Evolutionary conservation across 2,329 filamentous ascomycete genomes (phyloP), one percentile per base, ranked within the genome.

Genomic region (Microthyrium microscopicum): DNA sequence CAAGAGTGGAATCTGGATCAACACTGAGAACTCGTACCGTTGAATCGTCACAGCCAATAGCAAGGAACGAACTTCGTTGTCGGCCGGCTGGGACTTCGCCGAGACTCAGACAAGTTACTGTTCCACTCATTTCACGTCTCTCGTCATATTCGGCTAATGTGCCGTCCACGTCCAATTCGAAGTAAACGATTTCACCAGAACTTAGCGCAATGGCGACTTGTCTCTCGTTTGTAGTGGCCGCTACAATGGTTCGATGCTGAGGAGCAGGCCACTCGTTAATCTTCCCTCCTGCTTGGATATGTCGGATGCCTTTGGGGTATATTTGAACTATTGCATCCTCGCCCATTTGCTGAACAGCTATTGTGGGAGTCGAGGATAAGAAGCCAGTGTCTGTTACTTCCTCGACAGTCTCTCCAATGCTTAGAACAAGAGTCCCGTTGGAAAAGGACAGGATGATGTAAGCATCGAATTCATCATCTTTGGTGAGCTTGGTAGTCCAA

Each of bases 101-200:
- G 33, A 99, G 65, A 46, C 85, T 92, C n/a, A 98, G 63, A 43
- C 81, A 91, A 13, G 85, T 95, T 31, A 98, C 85, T 0, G 85
- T 94, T 29, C 84, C 87, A 34, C 80, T 84, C 79, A 98, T 89
- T 47, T 91, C 79, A 46, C 84, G 83, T 53, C 87, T 84, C 48
- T 95, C 85, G 42, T 95, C 59, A 43, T 94, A 93, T 57, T 95
- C 87, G 21, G 83, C 83, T 20, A 95, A 64, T 3, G 80, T 80
- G 20, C 85, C 85, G 54, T 95, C 87, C 0, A 73, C 69, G 47
- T 94, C 89, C 73, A 94, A 87, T 52, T 98, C 91, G 45, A 98
- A 98, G 51, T 95, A 98, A 26, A 93, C 81, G 41, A 98, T 87
- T 53, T 98, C 89, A 24, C 87, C 87, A 6, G 85, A 94, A 50